phyloP scores from a whole-genome alignment of 2,329 filamentous ascomycete genomes.

The Aureobasidium sp. region DNA sequence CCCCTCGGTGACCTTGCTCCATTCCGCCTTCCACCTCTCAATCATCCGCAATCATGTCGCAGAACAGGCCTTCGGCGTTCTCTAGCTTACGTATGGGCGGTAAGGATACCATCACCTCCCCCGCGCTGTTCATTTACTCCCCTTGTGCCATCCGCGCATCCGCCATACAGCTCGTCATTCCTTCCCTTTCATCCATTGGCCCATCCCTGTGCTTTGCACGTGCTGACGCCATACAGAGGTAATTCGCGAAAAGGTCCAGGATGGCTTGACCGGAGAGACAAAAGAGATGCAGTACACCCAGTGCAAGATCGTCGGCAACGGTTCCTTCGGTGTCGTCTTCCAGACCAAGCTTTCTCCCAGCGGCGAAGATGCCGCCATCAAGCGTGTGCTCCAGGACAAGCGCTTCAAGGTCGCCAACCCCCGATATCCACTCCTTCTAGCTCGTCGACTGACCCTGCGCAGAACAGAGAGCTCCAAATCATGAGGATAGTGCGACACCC shows the following conservation, averaged over 20 bases:
- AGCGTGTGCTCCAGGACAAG: slow-evolving; percentile 97
- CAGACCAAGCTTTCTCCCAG: slow-evolving; percentile 98
- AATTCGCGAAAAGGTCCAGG: slow-evolving; percentile 96
- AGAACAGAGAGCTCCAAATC: slow-evolving; percentile 99
- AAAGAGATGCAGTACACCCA: slow-evolving; percentile 97
- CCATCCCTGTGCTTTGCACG: slow-evolving; percentile 14
- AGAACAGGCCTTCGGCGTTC: slow-evolving; percentile 86
- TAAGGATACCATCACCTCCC: slow-evolving; percentile 44
- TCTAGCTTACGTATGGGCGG: slow-evolving; percentile 90
- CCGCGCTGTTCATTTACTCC: slow-evolving; percentile 15
- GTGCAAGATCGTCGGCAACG: slow-evolving; percentile 99
- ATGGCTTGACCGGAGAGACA: slow-evolving; percentile 93
- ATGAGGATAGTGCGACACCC: slow-evolving; percentile 99
- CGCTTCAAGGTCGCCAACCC: slow-evolving; percentile 74
- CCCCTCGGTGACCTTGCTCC: not conserved
- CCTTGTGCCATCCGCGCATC: slow-evolving; percentile 2
- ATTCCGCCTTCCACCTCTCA: not conserved
- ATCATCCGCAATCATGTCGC: slow-evolving; percentile 57
- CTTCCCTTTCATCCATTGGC: not conserved
- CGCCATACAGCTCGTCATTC: not conserved
- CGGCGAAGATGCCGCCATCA: slow-evolving; percentile 97
- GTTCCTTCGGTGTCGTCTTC: slow-evolving; percentile 97
- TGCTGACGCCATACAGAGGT: slow-evolving; percentile 59
- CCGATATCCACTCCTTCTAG: not conserved
- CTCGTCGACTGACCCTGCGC: slow-evolving; percentile 13